Conservation (phyloP, 169 alveolate genomes). For the Babesia ovis region DNA sequence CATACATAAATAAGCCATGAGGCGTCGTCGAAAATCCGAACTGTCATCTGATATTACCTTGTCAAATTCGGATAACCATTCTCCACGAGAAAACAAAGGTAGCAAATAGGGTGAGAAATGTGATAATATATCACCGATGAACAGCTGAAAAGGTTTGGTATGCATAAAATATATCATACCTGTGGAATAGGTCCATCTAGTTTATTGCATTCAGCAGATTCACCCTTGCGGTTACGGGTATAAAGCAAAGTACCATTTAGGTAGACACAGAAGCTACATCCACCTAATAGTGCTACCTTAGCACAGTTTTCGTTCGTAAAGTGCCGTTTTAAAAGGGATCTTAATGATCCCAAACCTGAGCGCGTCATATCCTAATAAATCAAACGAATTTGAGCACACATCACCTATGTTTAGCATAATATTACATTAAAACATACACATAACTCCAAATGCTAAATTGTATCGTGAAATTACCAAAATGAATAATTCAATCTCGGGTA, state of each 20-base stretch:
- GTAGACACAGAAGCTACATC: constrained; percentile 33
- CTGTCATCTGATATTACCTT: neutral
- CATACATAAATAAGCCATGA: constrained; percentile 34
- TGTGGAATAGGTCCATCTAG: constrained; percentile 51
- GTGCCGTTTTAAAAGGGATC: constrained; percentile 1
- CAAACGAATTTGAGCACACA: no score
- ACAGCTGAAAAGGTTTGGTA: constrained; percentile 16
- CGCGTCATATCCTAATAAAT: constrained; percentile 24
- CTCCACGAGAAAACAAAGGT: constrained; percentile 22
- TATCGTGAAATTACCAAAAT: no score
- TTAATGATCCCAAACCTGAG: constrained; percentile 4
- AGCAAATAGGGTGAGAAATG: constrained; percentile 52
- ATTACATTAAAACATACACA: no score
- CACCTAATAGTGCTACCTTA: constrained; percentile 23
- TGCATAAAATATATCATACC: neutral
- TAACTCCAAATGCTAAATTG: no score
- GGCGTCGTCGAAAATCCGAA: constrained; percentile 14
- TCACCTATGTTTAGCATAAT: no score
- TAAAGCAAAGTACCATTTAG: constrained; percentile 27
- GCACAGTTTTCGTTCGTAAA: constrained; percentile 46
- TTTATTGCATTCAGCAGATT: constrained; percentile 11
- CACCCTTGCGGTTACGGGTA: neutral
- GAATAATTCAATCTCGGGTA: no score
- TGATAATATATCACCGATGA: constrained; percentile 36
- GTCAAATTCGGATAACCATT: constrained; percentile 25